Evolutionary conservation across 2,329 filamentous ascomycete genomes (phyloP).

Genomic region (Pseudogymnoascus sp.): DNA sequence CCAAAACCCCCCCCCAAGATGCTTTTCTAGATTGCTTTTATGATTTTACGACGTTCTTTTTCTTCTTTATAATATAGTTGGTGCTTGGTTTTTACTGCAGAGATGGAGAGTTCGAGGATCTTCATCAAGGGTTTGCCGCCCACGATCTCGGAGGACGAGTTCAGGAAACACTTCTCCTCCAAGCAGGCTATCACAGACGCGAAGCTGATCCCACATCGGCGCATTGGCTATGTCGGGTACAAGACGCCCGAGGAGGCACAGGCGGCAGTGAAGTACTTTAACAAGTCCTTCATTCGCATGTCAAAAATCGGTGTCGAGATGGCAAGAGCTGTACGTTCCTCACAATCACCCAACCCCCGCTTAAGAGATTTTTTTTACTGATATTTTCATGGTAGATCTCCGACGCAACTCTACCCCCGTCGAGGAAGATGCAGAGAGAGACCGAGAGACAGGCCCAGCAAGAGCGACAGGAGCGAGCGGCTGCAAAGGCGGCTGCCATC

Average conservation of each 20-base stretch:
- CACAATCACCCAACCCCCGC: background rate
- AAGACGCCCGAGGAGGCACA: constrained; percentile 72
- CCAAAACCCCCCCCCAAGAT: no score
- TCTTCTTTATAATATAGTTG: constrained; percentile 1
- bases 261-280: constrained; percentile 87
- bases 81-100: constrained; percentile 2
- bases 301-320: constrained; percentile 87
- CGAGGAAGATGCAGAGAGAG: constrained; percentile 33
- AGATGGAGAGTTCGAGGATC: constrained; percentile 51
- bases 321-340: constrained; percentile 63
- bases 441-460: constrained; percentile 26
- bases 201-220: constrained; percentile 80
- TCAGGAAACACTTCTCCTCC: constrained; percentile 79
- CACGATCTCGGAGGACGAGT: constrained; percentile 73
- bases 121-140: constrained; percentile 83
- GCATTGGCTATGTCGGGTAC: constrained; percentile 95
- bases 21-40: background rate
- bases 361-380: background rate
- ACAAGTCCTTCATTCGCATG: constrained; percentile 91
- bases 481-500: constrained; percentile 27
- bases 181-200: constrained; percentile 78
- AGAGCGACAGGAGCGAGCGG: constrained; percentile 17
- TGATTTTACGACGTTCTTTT: constrained; percentile 9
- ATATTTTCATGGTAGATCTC: constrained; percentile 24
- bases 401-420: constrained; percentile 31